Conservation (phyloP, 495 filamentous ascomycete species). For the Neurospora cerealis region DNA sequence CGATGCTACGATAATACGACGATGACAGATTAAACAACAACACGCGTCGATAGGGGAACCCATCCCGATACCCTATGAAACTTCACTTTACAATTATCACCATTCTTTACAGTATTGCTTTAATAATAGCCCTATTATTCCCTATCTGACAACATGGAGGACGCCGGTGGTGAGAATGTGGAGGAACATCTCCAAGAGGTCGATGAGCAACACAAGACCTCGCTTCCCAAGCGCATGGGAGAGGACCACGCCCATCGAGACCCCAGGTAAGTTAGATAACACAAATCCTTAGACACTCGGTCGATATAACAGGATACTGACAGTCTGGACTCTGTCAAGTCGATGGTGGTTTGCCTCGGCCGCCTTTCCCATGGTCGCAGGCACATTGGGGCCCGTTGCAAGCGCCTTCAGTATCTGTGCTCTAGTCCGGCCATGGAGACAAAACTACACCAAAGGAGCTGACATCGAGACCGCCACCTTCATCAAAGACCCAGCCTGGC, state of each 20-base stretch:
- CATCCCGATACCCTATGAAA: neutral
- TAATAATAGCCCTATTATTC: neutral
- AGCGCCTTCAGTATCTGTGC: conserved; percentile 71
- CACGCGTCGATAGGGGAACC: neutral
- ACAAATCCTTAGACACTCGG: neutral
- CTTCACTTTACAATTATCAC: neutral
- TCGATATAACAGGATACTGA: neutral
- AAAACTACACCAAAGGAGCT: conserved; percentile 43
- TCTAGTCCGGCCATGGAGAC: conserved; percentile 63
- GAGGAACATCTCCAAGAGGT: conserved; percentile 11
- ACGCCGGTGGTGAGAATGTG: conserved; percentile 17
- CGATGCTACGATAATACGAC: neutral
- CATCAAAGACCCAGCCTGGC: conserved; percentile 62
- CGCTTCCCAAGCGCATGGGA: conserved; percentile 8
- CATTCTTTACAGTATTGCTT: neutral
- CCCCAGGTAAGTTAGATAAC: conserved; percentile 35
- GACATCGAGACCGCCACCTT: conserved; percentile 37
- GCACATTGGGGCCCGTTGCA: conserved; percentile 77
- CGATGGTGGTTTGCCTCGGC: conserved; percentile 86
- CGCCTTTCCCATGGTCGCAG: conserved; percentile 70
- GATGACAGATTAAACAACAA: neutral
- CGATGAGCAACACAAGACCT: conserved; percentile 8
- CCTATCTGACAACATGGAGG: conserved; percentile 16
- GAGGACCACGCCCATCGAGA: conserved; percentile 37
- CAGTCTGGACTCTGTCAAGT: conserved; percentile 18